phyloP scores from a whole-genome alignment of 2,329 filamentous ascomycete genomes.

The Verruconis gallopava region DNA sequence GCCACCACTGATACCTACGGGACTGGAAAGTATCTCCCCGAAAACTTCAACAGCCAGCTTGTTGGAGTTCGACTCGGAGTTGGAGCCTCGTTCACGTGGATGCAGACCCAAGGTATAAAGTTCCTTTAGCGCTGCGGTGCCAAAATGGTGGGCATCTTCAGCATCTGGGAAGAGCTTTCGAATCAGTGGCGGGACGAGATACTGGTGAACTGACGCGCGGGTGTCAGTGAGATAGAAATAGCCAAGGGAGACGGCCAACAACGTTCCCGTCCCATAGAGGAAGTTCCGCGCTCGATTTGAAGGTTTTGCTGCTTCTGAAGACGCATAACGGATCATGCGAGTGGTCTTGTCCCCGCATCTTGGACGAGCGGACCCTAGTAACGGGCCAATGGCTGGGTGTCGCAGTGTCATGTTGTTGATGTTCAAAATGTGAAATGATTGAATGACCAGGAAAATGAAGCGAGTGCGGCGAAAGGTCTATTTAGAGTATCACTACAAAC shows the following conservation, averaged over 20 bases:
- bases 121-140: conserved; percentile 56
- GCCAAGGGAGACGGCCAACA: conserved; percentile 32
- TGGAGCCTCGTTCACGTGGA: conserved; percentile 63
- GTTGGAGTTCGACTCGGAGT: conserved; percentile 22
- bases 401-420: conserved; percentile 6
- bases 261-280: conserved; percentile 41
- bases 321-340: conserved; percentile 5
- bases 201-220: conserved; percentile 40
- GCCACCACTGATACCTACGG: conserved; percentile 87
- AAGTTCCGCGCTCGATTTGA: conserved; percentile 23
- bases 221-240: conserved; percentile 43
- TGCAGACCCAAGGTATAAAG: conserved; percentile 65
- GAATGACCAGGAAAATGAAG: no score
- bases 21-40: conserved; percentile 64
- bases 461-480: no score
- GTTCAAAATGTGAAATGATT: no score
- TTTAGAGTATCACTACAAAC: no score
- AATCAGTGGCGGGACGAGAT: conserved; percentile 45
- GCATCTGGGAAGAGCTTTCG: conserved; percentile 58
- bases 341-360: not conserved
- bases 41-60: conserved; percentile 56
- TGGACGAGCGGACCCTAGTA: not conserved
- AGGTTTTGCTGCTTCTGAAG: not conserved
- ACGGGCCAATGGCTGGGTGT: not conserved
- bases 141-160: conserved; percentile 83